phyloP scores from a whole-genome alignment of 2,329 filamentous ascomycete species.

The Epicoccum sorghinum region DNA sequence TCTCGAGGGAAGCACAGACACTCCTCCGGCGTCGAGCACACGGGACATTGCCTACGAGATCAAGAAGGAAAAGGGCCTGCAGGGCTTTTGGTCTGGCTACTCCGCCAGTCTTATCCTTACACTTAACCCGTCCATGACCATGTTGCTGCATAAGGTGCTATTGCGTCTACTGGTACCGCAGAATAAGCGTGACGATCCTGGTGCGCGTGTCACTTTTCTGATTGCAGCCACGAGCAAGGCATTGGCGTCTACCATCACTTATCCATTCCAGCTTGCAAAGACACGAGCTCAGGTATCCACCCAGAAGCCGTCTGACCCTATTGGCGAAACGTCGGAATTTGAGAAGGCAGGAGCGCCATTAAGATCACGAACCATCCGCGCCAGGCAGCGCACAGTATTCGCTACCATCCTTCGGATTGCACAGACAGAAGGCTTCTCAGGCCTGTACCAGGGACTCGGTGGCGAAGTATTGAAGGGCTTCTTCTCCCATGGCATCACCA shows the following conservation, averaged over 20 bases:
- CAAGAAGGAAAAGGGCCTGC: conserved; percentile 69
- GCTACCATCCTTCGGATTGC: conserved; percentile 64
- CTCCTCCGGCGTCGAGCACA: conserved; percentile 45
- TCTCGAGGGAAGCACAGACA: conserved; percentile 42
- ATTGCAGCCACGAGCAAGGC: conserved; percentile 80
- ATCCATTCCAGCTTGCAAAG: conserved; percentile 87
- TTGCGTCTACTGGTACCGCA: conserved; percentile 64
- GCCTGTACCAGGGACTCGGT: conserved; percentile 76
- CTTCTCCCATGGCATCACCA: conserved; percentile 83
- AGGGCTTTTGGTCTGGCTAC: conserved; percentile 88
- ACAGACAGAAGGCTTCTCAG: conserved; percentile 68
- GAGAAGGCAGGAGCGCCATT: conserved; percentile 32
- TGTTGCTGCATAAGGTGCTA: conserved; percentile 78
- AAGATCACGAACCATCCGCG: conserved; percentile 29
- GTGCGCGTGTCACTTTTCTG: conserved; percentile 64
- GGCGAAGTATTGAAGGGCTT: conserved; percentile 84
- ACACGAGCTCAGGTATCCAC: conserved; percentile 71
- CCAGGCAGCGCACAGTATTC: conserved; percentile 62
- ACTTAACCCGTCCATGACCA: conserved; percentile 84
- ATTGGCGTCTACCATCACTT: conserved; percentile 76
- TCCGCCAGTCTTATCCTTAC: conserved; percentile 80
- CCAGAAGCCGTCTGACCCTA: conserved; percentile 39
- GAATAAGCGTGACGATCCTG: conserved; percentile 59
- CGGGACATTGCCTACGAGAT: conserved; percentile 69
- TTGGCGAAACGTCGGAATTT: conserved; percentile 36